Evolutionary conservation across 164 flowering plant species (phyloP), one percentile per base, ranked within the genome.

Genomic region (Akebia trifoliata): DNA sequence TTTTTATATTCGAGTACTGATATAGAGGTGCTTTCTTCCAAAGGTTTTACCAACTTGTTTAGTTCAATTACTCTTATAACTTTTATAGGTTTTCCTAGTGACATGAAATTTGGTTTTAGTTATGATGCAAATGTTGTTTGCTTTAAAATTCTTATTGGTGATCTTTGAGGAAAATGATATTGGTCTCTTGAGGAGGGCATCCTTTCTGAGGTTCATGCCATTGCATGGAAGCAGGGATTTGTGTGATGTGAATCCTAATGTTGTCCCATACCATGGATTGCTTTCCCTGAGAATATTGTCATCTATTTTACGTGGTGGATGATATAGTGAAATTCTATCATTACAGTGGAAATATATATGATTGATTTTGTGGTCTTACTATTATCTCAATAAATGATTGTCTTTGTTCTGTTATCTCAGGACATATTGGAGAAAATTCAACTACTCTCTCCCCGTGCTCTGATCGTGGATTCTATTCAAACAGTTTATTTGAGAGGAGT

Each of bases 401-500:
- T 26, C 20, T n/a, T 4, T 17, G 17, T 55, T 62, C 18, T 56
- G 42, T 55, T 62, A 17, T 62, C 67, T 57, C 85, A 90, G 97
- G 99, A 93, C 56, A 86, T 93, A 64, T 56, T 93, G 40, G 75
- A 63, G 47, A 82, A 90, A 69, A 61, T 78, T 57, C 81, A 80
- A 48, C 59, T 8, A 18, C 78, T 87, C 20, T 79, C 78, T 22
- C 96, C 95, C 10, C 80, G 84, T 50, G 93, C 87, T 66, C 54
- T 93, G 42, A 71, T 93, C 46, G 65, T 94, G 50, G 97, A 94
- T 72, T 94, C 99, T n/a, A 83, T 94, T 74, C 99, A 94, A 71
- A 90, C 99, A 15, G 93, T 88, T 44, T 86, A 87, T 74, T 62
- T 94, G 62, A 73, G 61, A 37, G 93, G 80, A 59, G 89, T 81